phyloP scores from a whole-genome alignment of 2,329 filamentous ascomycete genomes.

The Botrytis tulipae region DNA sequence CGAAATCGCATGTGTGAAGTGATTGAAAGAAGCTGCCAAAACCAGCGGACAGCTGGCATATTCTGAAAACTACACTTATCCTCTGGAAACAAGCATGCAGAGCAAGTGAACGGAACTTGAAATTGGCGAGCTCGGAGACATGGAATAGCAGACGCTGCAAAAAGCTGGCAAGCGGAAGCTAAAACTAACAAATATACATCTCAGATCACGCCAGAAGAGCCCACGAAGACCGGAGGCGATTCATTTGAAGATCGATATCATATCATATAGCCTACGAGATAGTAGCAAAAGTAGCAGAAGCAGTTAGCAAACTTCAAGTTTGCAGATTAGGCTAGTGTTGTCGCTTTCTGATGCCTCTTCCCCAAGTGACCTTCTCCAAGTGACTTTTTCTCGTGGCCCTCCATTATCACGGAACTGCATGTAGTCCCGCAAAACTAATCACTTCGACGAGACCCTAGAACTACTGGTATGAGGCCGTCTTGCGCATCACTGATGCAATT shows the following conservation, averaged over 20 bases:
- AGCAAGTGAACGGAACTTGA: background rate
- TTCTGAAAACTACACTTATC: background rate
- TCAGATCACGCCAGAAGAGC: background rate
- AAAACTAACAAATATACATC: fast-evolving
- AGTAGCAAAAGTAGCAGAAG: background rate
- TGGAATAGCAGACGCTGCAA: background rate
- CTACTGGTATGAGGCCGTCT: background rate
- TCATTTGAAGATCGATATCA: background rate
- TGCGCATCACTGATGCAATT: background rate
- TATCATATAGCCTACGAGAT: background rate
- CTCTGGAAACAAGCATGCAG: background rate
- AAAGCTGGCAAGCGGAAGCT: background rate
- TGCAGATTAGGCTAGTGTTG: background rate
- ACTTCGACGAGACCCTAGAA: background rate
- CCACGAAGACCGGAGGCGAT: background rate
- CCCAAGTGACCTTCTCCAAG: background rate
- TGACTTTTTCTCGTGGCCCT: background rate
- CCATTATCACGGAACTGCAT: background rate
- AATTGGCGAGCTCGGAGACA: background rate
- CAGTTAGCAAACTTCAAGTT: background rate
- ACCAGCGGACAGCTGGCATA: background rate
- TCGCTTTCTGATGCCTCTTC: background rate
- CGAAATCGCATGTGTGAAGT: background rate
- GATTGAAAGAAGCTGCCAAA: background rate
- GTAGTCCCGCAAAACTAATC: fast-evolving